phyloP scores from a whole-genome alignment of 257 asterid genomes.

The Salvia splendens region DNA sequence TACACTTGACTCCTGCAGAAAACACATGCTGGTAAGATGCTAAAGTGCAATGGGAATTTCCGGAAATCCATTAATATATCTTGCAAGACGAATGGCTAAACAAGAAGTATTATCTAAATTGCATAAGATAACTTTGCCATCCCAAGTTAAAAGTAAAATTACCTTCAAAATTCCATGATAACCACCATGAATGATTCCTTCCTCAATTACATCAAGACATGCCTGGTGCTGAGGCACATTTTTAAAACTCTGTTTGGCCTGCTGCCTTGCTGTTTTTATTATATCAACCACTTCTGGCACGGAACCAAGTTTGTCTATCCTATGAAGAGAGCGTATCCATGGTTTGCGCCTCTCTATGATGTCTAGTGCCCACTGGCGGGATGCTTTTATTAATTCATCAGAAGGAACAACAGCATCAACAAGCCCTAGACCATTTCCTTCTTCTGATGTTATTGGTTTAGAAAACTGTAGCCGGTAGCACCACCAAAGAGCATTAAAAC shows the following conservation, averaged over 20 bases:
- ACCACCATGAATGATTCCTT: slow-evolving; percentile 91
- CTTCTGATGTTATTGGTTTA: slow-evolving; percentile 75
- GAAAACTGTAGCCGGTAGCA: slow-evolving; percentile 59
- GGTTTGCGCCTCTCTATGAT: slow-evolving; percentile 73
- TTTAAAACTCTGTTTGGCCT: slow-evolving; percentile 64
- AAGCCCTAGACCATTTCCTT: slow-evolving; percentile 85
- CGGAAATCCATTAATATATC: slow-evolving; percentile 5
- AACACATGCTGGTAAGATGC: slow-evolving; percentile 7
- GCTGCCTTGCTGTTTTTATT: slow-evolving; percentile 66
- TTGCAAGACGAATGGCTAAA: slow-evolving; percentile 21
- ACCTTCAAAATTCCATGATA: slow-evolving; percentile 87
- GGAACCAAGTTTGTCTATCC: slow-evolving; percentile 75
- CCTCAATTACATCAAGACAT: slow-evolving; percentile 89
- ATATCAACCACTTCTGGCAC: slow-evolving; percentile 63
- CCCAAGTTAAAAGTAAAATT: slow-evolving; percentile 33
- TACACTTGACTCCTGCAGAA: slow-evolving; percentile 64
- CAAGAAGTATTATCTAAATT: slow-evolving; percentile 18
- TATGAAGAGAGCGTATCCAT: slow-evolving; percentile 89
- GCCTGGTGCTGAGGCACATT: slow-evolving; percentile 89
- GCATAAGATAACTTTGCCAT: slow-evolving; percentile 23
- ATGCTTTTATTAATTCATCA: slow-evolving; percentile 65
- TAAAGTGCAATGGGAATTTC: slow-evolving; percentile 7
- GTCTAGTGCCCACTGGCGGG: slow-evolving; percentile 86
- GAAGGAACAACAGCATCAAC: slow-evolving; percentile 82
- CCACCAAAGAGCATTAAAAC: slow-evolving; percentile 1